Evolutionary conservation across 2,329 filamentous ascomycete genomes (phyloP).

Genomic region (Shiraia bambusicola): DNA sequence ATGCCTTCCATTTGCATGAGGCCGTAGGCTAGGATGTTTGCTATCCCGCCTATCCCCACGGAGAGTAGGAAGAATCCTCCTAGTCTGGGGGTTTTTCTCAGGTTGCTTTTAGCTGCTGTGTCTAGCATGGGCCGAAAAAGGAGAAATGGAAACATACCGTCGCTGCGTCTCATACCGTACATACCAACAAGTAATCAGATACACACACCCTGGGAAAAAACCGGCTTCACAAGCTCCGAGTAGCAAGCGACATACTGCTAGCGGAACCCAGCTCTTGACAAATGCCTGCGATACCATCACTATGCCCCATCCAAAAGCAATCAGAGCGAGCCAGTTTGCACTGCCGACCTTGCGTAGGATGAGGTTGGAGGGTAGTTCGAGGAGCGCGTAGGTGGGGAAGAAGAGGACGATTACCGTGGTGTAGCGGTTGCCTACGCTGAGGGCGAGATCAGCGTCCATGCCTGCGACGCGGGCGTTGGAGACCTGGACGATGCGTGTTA

Average conservation of each 20-base stretch:
- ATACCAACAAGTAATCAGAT: conserved; percentile 36
- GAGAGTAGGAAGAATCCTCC: conserved; percentile 29
- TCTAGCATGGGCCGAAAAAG: no score
- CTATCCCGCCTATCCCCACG: conserved; percentile 28
- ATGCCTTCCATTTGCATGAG: conserved; percentile 33
- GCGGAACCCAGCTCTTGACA: conserved; percentile 23
- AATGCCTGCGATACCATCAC: conserved; percentile 34
- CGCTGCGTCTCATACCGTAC: conserved; percentile 25
- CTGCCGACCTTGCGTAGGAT: conserved; percentile 28
- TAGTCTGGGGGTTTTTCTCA: no score
- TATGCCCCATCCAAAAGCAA: conserved; percentile 26
- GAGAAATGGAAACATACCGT: conserved; percentile 17
- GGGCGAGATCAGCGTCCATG: conserved; percentile 25
- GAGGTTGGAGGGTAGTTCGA: conserved; percentile 27
- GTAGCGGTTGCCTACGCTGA: conserved; percentile 25
- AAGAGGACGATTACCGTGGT: conserved; percentile 29
- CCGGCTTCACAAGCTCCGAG: conserved; percentile 29
- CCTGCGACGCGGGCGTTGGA: conserved; percentile 32
- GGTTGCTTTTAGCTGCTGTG: no score
- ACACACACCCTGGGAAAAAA: conserved; percentile 32
- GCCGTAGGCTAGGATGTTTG: conserved; percentile 31
- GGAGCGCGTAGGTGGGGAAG: conserved; percentile 29
- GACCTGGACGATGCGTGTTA: conserved; percentile 11
- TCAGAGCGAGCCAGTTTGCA: conserved; percentile 31
- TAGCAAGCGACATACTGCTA: conserved; percentile 22